Evolutionary conservation across 2,329 filamentous ascomycete genomes (phyloP).

Genomic region (Colletotrichum cordylinicola): DNA sequence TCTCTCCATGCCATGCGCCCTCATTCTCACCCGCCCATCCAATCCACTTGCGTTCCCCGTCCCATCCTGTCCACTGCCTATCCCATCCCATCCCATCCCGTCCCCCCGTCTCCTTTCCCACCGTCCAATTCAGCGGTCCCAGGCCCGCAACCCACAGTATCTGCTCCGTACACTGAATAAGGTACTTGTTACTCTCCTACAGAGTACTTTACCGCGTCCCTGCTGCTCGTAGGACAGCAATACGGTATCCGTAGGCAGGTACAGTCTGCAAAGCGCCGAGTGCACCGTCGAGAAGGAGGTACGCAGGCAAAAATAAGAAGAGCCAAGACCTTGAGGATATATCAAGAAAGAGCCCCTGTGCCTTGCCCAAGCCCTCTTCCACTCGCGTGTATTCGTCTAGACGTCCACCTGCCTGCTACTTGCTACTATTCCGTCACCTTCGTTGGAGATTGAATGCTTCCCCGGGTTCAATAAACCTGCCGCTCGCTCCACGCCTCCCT

Average conservation of each 20-base stretch:
- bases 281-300: neutral
- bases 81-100: neutral
- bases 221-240: neutral
- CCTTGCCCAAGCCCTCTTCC: neutral
- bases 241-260: neutral
- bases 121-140: neutral
- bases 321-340: slow-evolving; percentile 16
- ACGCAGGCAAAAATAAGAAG: neutral
- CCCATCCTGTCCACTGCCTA: neutral
- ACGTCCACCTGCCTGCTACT: neutral
- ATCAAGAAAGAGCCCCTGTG: slow-evolving; percentile 20
- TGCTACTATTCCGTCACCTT: neutral
- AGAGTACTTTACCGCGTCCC: neutral
- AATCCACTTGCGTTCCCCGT: slow-evolving; percentile 10
- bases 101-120: slow-evolving; percentile 1
- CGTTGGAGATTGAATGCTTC: slow-evolving; percentile 14
- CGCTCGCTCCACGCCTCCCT: neutral
- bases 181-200: neutral
- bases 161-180: neutral
- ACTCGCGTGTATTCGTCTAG: neutral
- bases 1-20: slow-evolving; percentile 2
- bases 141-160: neutral
- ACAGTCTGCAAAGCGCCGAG: slow-evolving; percentile 1
- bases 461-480: slow-evolving; percentile 3
- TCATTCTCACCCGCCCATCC: neutral